Conservation (phyloP, 1,284 basidiomycete species). For the Apiotrichum gracile region DNA sequence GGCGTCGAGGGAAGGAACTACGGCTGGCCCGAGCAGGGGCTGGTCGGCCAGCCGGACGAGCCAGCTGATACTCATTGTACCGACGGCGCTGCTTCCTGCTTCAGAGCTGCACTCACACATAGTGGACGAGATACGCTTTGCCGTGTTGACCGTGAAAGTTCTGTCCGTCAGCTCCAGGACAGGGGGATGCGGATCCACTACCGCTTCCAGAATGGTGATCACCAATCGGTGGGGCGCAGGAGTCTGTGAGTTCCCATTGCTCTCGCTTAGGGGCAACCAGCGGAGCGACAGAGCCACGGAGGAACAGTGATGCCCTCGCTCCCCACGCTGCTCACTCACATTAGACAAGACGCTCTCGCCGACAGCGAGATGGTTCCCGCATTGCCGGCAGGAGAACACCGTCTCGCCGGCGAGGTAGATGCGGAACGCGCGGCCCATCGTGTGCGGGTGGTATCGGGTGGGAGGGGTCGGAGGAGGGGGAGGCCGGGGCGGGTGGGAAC, state of each 20-base stretch:
- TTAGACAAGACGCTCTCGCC: slow-evolving; percentile 86
- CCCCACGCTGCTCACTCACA: slow-evolving; percentile 48
- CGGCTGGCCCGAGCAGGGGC: too few relatives aligned
- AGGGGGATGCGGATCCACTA: too few relatives aligned
- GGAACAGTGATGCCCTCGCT: too few relatives aligned
- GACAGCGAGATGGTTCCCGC: slow-evolving; percentile 89
- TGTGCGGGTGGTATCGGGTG: not conserved
- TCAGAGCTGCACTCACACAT: slow-evolving; percentile 76
- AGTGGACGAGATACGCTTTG: slow-evolving; percentile 84
- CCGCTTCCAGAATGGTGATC: too few relatives aligned
- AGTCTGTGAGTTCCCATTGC: too few relatives aligned
- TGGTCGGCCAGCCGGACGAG: too few relatives aligned
- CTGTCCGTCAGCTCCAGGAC: too few relatives aligned
- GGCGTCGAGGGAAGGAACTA: too few relatives aligned
- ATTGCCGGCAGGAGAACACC: slow-evolving; percentile 84
- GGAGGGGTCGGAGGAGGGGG: not conserved
- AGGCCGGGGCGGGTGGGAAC: not conserved
- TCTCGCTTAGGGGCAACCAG: too few relatives aligned
- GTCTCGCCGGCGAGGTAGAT: slow-evolving; percentile 80
- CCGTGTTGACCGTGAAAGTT: slow-evolving; percentile 84
- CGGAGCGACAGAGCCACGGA: too few relatives aligned
- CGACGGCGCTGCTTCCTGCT: not conserved
- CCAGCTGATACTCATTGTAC: too few relatives aligned
- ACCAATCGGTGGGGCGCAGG: too few relatives aligned
- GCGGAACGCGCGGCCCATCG: slow-evolving; percentile 51